Base-by-base conservation (phyloP, 768 basidiomycete species). In the Boletales sp. region DNA sequence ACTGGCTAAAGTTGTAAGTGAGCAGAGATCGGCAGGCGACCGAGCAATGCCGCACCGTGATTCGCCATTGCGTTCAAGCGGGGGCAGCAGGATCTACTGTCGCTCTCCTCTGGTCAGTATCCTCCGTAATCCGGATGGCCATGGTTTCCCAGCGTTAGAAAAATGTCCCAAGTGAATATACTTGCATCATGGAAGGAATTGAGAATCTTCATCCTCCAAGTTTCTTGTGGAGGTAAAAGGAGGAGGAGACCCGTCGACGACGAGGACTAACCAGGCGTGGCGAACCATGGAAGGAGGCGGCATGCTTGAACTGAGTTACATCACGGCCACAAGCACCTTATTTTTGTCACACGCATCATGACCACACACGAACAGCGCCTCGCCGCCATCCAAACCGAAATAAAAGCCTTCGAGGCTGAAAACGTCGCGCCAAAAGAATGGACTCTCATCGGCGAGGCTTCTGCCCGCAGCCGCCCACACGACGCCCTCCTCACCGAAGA, bases 401-500 rank as follows among this genome's bases (percentile, higher is more conserved):
- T 99, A 44, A 68, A 82, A 8, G 69, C 80, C 17, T 74, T 98
- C 32, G 97, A 98, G 65, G 73, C 81, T 1, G 86, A 93, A 67
- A 98, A 95, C 66, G 81, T 95, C 45, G 84, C 82, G 2, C 77
- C 82, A 44, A 97, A 97, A 69, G 85, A 91, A 52, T 99, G 97
- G 97, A 84, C 85, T 7, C 76, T 97, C 27, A 81, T 90, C 75
- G 94, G 97, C 42, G 95, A 98, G 69, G 90, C 92, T 30, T 81
- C 80, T 18, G 81, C 92, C 7, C 80, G 85, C 36, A 69, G 84
- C 38, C 80, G 97, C 45, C 95, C 97, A 5, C 83, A 91, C 64
- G 94, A 99, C 67, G 88, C 90, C 9, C 74, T 98, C 17, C 77
- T 99, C 12, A 90, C 91, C 66, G 90, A 98, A 64, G 91, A 97